A percentile compares a stretch with the other conserved stretches of the same genome.
Conservation (phyloP, 1,284 basidiomycete species). For the Coniophora puteana region DNA sequence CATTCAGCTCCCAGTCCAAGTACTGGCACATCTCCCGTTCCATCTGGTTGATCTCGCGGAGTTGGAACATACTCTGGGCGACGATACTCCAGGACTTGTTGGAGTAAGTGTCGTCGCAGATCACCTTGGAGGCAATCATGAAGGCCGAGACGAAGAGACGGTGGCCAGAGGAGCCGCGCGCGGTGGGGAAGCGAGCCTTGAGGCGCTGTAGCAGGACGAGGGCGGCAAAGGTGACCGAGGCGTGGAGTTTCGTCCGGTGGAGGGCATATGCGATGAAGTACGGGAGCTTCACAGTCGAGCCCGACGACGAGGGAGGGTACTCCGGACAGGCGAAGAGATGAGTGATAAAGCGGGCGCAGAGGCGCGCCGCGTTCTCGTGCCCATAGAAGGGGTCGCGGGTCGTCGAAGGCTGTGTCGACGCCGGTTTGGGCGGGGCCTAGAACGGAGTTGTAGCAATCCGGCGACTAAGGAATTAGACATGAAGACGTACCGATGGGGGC, state of each 20-base stretch:
- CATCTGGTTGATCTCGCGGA: conserved; percentile 95
- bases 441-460: background rate
- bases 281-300: conserved; percentile 60
- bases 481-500: conserved; percentile 23
- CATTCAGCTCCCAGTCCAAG: conserved; percentile 87
- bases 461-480: background rate
- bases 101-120: conserved; percentile 94
- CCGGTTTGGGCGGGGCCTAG: conserved; percentile 24
- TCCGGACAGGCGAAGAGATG: conserved; percentile 78
- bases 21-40: conserved; percentile 93
- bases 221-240: conserved; percentile 81
- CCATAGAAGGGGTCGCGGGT: conserved; percentile 72
- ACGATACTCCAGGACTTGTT: conserved; percentile 97
- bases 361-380: conserved; percentile 62
- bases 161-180: conserved; percentile 88
- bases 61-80: conserved; percentile 85
- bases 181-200: conserved; percentile 89
- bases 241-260: conserved; percentile 82
- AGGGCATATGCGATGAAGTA: conserved; percentile 88
- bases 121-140: conserved; percentile 90
- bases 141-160: conserved; percentile 90
- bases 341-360: conserved; percentile 76
- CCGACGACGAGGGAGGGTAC: conserved; percentile 46
- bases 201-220: conserved; percentile 83
- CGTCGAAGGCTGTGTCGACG: conserved; percentile 26